phyloP scores from a whole-genome alignment of 139 green algal genomes.

The Chlamydomonas incerta region DNA sequence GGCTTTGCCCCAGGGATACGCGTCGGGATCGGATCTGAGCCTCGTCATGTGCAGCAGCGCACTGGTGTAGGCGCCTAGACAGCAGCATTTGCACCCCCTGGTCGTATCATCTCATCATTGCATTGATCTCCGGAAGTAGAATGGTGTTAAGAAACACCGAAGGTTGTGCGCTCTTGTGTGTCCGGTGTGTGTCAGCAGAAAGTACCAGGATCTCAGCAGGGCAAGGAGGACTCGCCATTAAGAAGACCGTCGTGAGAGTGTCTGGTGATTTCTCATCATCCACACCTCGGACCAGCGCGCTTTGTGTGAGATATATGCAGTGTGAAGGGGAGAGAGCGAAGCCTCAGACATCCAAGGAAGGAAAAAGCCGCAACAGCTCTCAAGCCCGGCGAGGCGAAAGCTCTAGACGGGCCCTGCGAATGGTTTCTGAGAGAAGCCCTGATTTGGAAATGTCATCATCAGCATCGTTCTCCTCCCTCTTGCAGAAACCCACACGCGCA shows the following conservation, averaged over 20 bases:
- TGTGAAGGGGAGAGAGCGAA: background rate
- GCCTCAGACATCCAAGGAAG: constrained; percentile 82
- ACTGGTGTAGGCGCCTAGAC: too few relatives aligned
- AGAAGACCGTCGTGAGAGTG: constrained; percentile 50
- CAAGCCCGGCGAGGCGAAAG: constrained; percentile 75
- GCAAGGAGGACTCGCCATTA: constrained; percentile 17
- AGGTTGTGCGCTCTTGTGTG: background rate
- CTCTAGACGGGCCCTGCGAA: constrained; percentile 79
- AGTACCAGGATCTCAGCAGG: constrained; percentile 31
- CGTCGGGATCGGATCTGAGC: too few relatives aligned
- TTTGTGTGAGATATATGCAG: background rate
- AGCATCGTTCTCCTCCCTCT: too few relatives aligned
- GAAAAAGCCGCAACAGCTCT: constrained; percentile 74
- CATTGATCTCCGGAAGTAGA: too few relatives aligned
- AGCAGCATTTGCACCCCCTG: too few relatives aligned
- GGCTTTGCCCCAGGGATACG: too few relatives aligned
- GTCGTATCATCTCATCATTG: too few relatives aligned
- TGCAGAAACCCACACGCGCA: background rate
- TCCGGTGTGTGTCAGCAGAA: constrained; percentile 14
- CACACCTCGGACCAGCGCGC: background rate
- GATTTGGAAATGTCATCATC: constrained; percentile 66
- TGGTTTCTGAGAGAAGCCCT: constrained; percentile 77
- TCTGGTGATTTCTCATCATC: constrained; percentile 29
- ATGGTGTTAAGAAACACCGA: constrained; percentile 17
- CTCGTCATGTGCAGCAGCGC: too few relatives aligned